Evolutionary conservation across 2,329 filamentous ascomycete species (phyloP), one percentile per base, ranked within the genome.

Genomic region (Colletotrichum cordylinicola): DNA sequence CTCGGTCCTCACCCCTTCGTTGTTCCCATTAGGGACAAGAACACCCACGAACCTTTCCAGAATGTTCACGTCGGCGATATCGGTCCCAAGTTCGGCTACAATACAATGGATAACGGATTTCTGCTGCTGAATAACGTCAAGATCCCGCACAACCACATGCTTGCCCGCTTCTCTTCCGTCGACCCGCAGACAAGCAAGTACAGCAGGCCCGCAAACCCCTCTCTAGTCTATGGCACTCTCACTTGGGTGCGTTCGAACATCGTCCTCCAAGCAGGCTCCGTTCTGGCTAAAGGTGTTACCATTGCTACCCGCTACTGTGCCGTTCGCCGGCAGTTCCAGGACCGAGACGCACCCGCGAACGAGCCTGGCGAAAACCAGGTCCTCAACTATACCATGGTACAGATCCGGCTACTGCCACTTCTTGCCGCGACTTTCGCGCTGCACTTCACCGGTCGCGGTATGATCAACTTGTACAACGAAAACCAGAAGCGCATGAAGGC

Each of bases 91-190:
- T 94, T 94, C 78, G 93, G 93, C 12, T 95, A 94, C 86, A 94
- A 94, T 84, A 94, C 93, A 69, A 95, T 95, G 94, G 94, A 96
- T 83, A 96, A 96, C 79, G 94, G 94, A 2, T 96, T 94, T 87
- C 85, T 95, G 13, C 89, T 96, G 27, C 92, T 96, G 84, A 95
- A 95, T 86, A 87, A 95, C 21, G 88, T 94, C 84, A 94, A 95
- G 83, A 87, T 96, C 18, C 94, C 94, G 2, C 94, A 96, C 81
- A 85, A 92, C 78, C 93, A 91, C 85, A 94, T 96, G 74, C 74
- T 76, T 8, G 74, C 74, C 21, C 74, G 74, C 13, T 76, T 76
- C 65, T 76, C 74, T 93, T 86, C 90, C 4, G 89, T 96, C 66
- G 93, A 95, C 80, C 90, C 91, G 3, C 88, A 90, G 61, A 94